Base-by-base conservation (phyloP, 352 stramenopile genomes). In the Phytopythium vexans region DNA sequence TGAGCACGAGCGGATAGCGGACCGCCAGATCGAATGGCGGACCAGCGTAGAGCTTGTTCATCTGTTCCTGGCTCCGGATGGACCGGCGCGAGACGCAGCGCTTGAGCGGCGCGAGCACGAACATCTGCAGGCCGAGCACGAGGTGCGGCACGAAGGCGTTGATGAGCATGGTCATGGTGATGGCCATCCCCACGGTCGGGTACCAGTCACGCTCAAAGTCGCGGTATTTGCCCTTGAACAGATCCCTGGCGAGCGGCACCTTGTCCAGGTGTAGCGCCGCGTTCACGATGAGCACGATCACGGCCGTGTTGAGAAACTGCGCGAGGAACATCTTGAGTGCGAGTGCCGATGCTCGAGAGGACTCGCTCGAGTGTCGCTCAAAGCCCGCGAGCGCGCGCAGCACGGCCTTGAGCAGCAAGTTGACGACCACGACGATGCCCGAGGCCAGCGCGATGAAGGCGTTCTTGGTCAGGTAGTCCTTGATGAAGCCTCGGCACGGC, bases 161-260 rank as follows among this genome's bases (percentile, higher is more conserved):
- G 58, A 94, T 82, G 43, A 92, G 58, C 86, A 95, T 95, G 6
- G 83, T 92, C 68, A 83, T 88, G 0, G 86, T 89, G 56, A 95
- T 84, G 33, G 80, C 83, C 64, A 92, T 89, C 34, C 86, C 86
- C 16, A 95, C 86, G 5, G 68, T 90, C 10, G 82, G 79, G 62
- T 94, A 95, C 86, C 86, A 95, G 8, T 88, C 73, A 36, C 84
- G 83, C 51, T 92, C 75, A 61, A 95, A 94, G 56, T 95, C 86
- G 3, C 31, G 66, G 58, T 80, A 95, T 43, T 92, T 85, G 34
- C 86, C 86, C 42, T 88, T 69, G 44, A 94, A 77, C 5, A 94
- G 64, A 1, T 89, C 76, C 0, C 65, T 64, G 1, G 77, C 46
- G 7, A 92, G 35, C 1, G 81, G 79, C 6, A 87, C 53, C 1